Percentiles rank a stretch among this genome's conserved stretches.
Conservation (phyloP, 306 rosid genomes). For the Malus sylvestris region DNA sequence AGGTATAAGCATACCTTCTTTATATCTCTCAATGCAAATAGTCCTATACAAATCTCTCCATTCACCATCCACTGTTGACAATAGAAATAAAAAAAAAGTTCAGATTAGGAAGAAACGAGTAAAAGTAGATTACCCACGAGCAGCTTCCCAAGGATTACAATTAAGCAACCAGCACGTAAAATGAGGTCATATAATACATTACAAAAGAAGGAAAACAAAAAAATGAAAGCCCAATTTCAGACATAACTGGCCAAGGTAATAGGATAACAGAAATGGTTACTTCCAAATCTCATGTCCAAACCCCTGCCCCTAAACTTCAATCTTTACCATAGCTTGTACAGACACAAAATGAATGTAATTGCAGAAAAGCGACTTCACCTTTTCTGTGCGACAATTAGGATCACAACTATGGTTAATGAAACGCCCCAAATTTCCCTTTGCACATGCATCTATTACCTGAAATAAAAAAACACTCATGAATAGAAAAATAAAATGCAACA, state of each 20-base stretch:
- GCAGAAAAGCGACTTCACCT: slow-evolving; percentile 38
- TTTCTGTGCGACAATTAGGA: slow-evolving; percentile 96
- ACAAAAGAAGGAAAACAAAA: background rate
- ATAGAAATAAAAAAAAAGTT: background rate
- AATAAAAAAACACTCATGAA: slow-evolving; percentile 27
- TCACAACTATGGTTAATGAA: slow-evolving; percentile 98
- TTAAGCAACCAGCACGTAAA: slow-evolving; percentile 1
- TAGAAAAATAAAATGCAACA: background rate
- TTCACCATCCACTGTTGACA: slow-evolving; percentile 94
- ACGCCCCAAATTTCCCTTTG: slow-evolving; percentile 98
- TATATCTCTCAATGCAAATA: slow-evolving; percentile 81
- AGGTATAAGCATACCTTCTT: slow-evolving; percentile 59
- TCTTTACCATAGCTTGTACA: background rate
- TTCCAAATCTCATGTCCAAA: background rate
- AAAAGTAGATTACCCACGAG: background rate
- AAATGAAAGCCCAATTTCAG: background rate
- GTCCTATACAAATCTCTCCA: slow-evolving; percentile 98
- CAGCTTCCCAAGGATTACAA: slow-evolving; percentile 8
- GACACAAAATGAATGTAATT: background rate
- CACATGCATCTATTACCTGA: slow-evolving; percentile 98
- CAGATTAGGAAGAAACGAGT: background rate
- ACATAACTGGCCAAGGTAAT: background rate
- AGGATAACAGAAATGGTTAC: background rate
- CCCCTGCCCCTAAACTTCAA: background rate
- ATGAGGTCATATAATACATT: background rate